Evolutionary conservation across 2,329 filamentous ascomycete genomes (phyloP), one percentile per base, ranked within the genome.

Genomic region (Colletotrichum coccodes): DNA sequence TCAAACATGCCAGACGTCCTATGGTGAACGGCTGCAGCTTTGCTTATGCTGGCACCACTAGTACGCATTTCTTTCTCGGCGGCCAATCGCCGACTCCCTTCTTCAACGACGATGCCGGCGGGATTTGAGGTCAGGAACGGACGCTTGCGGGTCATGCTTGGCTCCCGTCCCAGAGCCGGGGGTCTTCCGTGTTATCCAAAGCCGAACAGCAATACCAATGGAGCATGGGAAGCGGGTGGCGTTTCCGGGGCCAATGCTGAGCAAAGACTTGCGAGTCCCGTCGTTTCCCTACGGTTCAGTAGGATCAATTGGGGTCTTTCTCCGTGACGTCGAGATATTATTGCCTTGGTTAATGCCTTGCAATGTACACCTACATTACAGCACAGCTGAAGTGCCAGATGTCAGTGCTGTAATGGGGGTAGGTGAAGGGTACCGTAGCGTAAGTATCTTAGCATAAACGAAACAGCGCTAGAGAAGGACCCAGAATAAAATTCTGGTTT

Each of bases 401-500:
- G 53, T 49, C 54, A 54, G 50, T 53, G 46, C 38, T 54, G 46
- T 54, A 38, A 28, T 34, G 30, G 54, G 28, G 23, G n/a, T 40
- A 16, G 36, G 34, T 60, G 32, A 36, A 32, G 28, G n/a, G 34
- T 50, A 16, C 36, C n/a, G 26, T 14, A 46, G 61, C 53, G 65
- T n/a, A 60, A 47, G 61, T 26, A 18, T 52, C 30, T 36, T 28
- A 38, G 32, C 47, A 32, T 49, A 28, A 46, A 21, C 66, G 66
- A 66, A 69, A 69, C 66, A 56, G 42, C 61, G 66, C 66, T 66
- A 60, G 54, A 69, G 42, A 52, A 56, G 42, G 62, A 16, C 54
- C 61, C 61, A 65, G 66, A 56, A 65, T 60, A 68, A 65, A 68
- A 60, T 49, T 68, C 47, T 68, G 49, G 34, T 64, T 38, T 68